phyloP scores from a whole-genome alignment of 345 rosid genomes.

The Tarenaya hassleriana region DNA sequence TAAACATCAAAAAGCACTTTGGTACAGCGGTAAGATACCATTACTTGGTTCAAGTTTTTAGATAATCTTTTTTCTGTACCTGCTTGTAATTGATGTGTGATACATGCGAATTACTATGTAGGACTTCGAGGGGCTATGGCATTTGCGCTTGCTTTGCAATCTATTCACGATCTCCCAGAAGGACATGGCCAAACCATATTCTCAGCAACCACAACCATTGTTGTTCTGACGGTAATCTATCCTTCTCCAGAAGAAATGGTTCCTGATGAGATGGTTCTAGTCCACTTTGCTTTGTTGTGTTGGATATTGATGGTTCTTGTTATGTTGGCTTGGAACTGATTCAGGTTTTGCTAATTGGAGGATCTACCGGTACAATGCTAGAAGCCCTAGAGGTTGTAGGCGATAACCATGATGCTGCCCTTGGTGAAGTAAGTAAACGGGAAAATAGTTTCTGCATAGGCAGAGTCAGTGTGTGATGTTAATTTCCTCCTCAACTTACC shows the following conservation, averaged over 20 bases:
- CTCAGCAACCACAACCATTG: slow-evolving; percentile 95
- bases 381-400: slow-evolving; percentile 91
- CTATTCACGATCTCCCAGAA: slow-evolving; percentile 92
- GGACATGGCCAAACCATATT: slow-evolving; percentile 99
- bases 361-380: slow-evolving; percentile 97
- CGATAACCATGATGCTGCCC: slow-evolving; percentile 53
- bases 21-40: slow-evolving; percentile 85
- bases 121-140: slow-evolving; percentile 99
- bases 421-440: slow-evolving; percentile 57
- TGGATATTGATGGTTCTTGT: slow-evolving; percentile 1
- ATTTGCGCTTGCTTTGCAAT: slow-evolving; percentile 98
- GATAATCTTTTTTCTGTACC: neutral
- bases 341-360: slow-evolving; percentile 92
- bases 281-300: slow-evolving; percentile 9
- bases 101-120: slow-evolving; percentile 28
- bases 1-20: slow-evolving; percentile 95
- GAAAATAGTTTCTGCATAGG: neutral
- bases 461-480: too few relatives aligned
- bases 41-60: slow-evolving; percentile 2
- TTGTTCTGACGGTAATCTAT: slow-evolving; percentile 70
- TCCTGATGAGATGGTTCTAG: neutral
- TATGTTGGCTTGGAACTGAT: slow-evolving; percentile 17
- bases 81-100: slow-evolving; percentile 17
- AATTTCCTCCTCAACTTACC: neutral
- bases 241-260: slow-evolving; percentile 16